Base-by-base conservation (phyloP, 2,329 filamentous ascomycete species). In the Penicillium verrucosum region DNA sequence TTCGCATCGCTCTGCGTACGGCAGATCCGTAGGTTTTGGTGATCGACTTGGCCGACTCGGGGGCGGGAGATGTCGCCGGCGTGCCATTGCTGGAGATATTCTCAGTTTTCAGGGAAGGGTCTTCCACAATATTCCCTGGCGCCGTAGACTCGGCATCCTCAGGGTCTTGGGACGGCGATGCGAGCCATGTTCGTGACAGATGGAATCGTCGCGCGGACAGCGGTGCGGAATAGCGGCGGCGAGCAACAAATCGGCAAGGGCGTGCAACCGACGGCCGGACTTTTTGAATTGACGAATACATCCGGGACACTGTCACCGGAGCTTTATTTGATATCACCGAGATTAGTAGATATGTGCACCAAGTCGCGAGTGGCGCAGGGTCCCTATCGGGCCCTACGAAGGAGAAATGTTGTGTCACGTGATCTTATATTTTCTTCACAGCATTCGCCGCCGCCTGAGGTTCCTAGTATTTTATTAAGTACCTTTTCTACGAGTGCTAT, bases 241-340 rank as follows among this genome's bases (percentile, higher is more conserved):
- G 71, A 52, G 71, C 71, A 60, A 74, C 63, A 56, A 74, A 66
- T 57, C 73, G 72, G 62, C 72, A 73, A 50, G 72, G 71, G 65
- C 68, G 71, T 54, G 65, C 68, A 58, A 70, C 52, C 46, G 66
- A 68, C 61, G 73, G 68, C 64, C 70, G 65, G 62, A 62, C 65
- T 58, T 66, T 68, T 63, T 70, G 73, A 69, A 77, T 76, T 71
- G 72, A 68, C 63, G 65, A 60, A 70, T 68, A 70, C 69, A 73
- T 72, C 66, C 68, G 66, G 65, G 67, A 64, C 63, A 60, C 48
- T 57, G 65, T 66, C 68, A 57, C 69, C 65, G 61, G 66, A 67
- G 58, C 56, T 54, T 60, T 50, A 43, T 43, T 34, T 44, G 56
- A 58, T 55, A 44, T 57, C 52, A 50, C 59, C 44, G 51, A 48